Evolutionary conservation across 805 yeast genomes (phyloP), one percentile per base, ranked within the genome.

Genomic region (Teunomyces panamensis): DNA sequence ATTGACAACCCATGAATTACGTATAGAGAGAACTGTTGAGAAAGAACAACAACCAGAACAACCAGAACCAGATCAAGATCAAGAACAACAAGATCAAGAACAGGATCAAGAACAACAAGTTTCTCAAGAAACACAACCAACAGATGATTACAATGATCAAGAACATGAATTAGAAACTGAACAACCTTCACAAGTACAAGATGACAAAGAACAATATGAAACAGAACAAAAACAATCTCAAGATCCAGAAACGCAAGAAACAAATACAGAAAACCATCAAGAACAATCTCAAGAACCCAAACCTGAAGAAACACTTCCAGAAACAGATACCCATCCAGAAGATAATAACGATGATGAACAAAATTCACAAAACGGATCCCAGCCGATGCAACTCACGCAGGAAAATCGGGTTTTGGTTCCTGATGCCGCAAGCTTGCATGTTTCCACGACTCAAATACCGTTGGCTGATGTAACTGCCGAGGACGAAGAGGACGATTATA

Each of bases 361-460:
- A 20, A 20, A 20, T 20, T 17, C 39, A 5, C 27, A 48, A 4
- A 24, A 42, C 17, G 50, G 42, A 8, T 47, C 60, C 4, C 60
- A 56, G 45, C 56, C 58, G 13, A 59, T 62, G 65, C 58, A 59
- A 39, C 41, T 60, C 27, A 59, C 67, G 8, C 63, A 59, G 44
- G 49, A 46, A 11, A 27, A 32, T 20, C 42, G 10, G 43, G 17
- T 24, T 37, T 17, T 45, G 27, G 44, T 45, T 14, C 30, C 29
- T n/a, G 45, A 33, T 17, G 26, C 42, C 16, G 17, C 36, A 2
- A 24, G n/a, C 37, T 20, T 17, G n/a, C 29, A 24, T 17, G 39
- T 52, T 28, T 50, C 51, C 13, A 65, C 69, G 0, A 57, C 63
- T 1, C 59, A 50, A n/a, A 58, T 67, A 5, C 72, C 73, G 6